Base-by-base conservation (phyloP, 768 basidiomycete species). In the Boletus barrowsii region DNA sequence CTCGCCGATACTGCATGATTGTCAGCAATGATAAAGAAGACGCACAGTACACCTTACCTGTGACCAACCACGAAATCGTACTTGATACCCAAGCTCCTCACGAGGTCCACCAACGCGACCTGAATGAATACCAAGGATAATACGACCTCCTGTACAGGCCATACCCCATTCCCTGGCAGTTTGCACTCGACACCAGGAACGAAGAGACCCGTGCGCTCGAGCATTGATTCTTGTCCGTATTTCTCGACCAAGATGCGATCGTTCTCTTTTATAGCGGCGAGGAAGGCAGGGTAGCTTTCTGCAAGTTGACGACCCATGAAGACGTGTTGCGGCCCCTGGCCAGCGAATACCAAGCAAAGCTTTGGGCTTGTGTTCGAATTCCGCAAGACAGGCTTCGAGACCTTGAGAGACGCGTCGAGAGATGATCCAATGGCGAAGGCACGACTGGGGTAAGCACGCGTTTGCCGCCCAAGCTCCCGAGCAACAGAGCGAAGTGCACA, bases 281-380 rank as follows among this genome's bases (percentile, higher is more conserved):
- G 59, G 60, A 73, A 73, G 4, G 59, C 59, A 5, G 68, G 68
- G 47, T 69, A 73, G 17, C 47, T 59, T 45, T 70, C 65, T 17
- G 68, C 64, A 10, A 71, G 69, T 37, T 72, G 66, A 47, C 73
- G 72, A 51, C 73, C 73, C 72, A 73, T 74, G 49, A 60, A 65
- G 32, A 64, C 29, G 37, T 72, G 70, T 37, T 74, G 72, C 1
- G 72, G 71, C 5, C 73, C 73, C 51, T 73, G 72, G 10, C 72
- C 73, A 33, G 71, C 52, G 48, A 73, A 73, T 10, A 73, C 70
- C 42, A 69, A 57, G 26, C 72, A 70, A 9, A 72, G 60, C 48
- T 72, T 73, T 0, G 72, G 69, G 22, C 58, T 60, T n/a, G 42
- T 32, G 8, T 53, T 39, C 2, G 57, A 45, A 35, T 68, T 64